Evolutionary conservation across 176 grass and related monocot species (phyloP).

Genomic region (Raddia guianensis): DNA sequence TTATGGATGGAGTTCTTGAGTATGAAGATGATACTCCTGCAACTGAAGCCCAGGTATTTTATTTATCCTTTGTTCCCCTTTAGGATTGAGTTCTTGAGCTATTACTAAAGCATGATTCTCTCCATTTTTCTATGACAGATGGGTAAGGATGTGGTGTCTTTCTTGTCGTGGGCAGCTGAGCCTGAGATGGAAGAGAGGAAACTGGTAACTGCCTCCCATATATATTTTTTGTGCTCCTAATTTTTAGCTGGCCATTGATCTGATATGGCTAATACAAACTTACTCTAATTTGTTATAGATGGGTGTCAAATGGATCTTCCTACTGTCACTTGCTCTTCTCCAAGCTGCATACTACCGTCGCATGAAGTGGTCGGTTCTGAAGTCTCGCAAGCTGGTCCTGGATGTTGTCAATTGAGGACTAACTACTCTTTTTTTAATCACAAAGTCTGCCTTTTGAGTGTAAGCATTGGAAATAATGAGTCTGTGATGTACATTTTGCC

Average conservation of each 20-base stretch:
- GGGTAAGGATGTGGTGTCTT: constrained; percentile 95
- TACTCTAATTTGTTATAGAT: constrained; percentile 45
- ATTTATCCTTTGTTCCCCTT: not conserved
- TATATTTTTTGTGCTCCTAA: not conserved
- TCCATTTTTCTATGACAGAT: constrained; percentile 59
- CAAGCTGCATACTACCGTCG: constrained; percentile 98
- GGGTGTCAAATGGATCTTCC: constrained; percentile 98
- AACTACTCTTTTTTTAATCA: constrained; percentile 37
- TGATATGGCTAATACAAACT: constrained; percentile 5
- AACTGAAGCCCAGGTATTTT: constrained; percentile 87
- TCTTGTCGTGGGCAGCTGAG: constrained; percentile 97
- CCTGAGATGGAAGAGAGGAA: constrained; percentile 99
- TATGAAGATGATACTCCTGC: constrained; percentile 95
- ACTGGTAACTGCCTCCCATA: constrained; percentile 57
- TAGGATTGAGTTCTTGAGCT: not conserved
- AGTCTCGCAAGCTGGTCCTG: constrained; percentile 87
- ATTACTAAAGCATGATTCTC: constrained; percentile 9
- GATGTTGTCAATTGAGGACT: constrained; percentile 86
- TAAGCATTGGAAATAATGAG: constrained; percentile 64
- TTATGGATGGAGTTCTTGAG: constrained; percentile 90
- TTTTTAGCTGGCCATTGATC: constrained; percentile 5
- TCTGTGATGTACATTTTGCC: constrained; percentile 63
- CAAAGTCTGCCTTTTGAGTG: constrained; percentile 20
- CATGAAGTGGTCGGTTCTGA: constrained; percentile 91
- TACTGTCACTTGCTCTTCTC: constrained; percentile 91